These are phyloP conservation scores for Chalara sp. DNA, from an alignment of 2,329 filamentous ascomycete species.

Conservation along the genomic window DNA sequence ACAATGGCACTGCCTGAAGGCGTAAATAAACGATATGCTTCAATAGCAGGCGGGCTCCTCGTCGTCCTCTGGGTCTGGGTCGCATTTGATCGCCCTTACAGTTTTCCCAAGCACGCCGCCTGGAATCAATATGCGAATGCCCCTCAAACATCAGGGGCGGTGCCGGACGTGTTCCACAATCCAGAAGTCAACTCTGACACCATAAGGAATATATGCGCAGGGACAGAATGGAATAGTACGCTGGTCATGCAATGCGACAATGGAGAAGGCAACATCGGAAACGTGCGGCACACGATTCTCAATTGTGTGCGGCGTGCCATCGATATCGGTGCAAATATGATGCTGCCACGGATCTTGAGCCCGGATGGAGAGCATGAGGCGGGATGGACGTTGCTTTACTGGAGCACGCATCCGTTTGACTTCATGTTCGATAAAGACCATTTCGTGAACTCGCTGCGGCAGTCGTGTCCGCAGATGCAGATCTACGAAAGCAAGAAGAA, in stretches of 20 bases:
- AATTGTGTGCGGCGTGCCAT: constrained; percentile 36
- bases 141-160: background rate
- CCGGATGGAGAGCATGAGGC: constrained; percentile 8
- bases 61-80: constrained; percentile 17
- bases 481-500: constrained; percentile 8
- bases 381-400: constrained; percentile 22
- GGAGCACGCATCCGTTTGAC: constrained; percentile 12
- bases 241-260: constrained; percentile 34
- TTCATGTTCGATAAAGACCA: constrained; percentile 23
- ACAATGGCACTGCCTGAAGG: constrained; percentile 2
- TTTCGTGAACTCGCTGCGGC: constrained; percentile 18
- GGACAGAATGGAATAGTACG: constrained; percentile 28
- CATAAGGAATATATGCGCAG: constrained; percentile 28
- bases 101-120: constrained; percentile 7
- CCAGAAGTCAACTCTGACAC: constrained; percentile 28
- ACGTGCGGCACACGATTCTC: constrained; percentile 34
- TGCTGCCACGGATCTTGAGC: constrained; percentile 30
- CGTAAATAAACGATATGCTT: constrained; percentile 15
- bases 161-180: constrained; percentile 16
- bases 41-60: constrained; percentile 10
- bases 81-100: constrained; percentile 13
- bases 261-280: constrained; percentile 33
- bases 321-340: constrained; percentile 28
- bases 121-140: constrained; percentile 3
- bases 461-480: constrained; percentile 20